phyloP scores from a whole-genome alignment of 495 filamentous ascomycete genomes.

The Hypomontagnella submonticulosa region DNA sequence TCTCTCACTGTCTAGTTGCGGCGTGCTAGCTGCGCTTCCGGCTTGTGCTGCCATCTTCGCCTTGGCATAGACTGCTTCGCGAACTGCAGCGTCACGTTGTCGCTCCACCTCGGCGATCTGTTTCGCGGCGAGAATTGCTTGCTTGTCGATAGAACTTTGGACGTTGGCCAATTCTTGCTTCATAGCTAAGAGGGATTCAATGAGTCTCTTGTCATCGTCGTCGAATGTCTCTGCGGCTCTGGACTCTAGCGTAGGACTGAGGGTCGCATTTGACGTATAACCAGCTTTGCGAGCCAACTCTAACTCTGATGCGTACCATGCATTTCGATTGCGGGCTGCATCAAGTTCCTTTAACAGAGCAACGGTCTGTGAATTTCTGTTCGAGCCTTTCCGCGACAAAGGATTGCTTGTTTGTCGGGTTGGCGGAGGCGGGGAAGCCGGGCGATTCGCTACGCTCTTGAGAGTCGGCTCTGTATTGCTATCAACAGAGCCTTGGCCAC shows the following conservation, averaged over 20 bases:
- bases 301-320: slow-evolving; percentile 96
- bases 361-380: slow-evolving; percentile 67
- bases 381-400: slow-evolving; percentile 59
- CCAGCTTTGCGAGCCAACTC: slow-evolving; percentile 89
- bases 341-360: slow-evolving; percentile 85
- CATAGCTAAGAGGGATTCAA: slow-evolving; percentile 94
- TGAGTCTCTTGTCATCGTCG: slow-evolving; percentile 89
- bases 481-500: slow-evolving; percentile 62
- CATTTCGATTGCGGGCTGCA: slow-evolving; percentile 81
- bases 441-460: slow-evolving; percentile 55
- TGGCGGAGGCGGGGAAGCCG: slow-evolving; percentile 64
- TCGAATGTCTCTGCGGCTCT: slow-evolving; percentile 78
- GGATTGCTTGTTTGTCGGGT: slow-evolving; percentile 63
- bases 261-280: slow-evolving; percentile 77
- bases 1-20: slow-evolving; percentile 73
- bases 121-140: slow-evolving; percentile 83
- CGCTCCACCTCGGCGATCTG: slow-evolving; percentile 92
- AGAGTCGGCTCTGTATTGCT: slow-evolving; percentile 59
- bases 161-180: slow-evolving; percentile 83
- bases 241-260: slow-evolving; percentile 80
- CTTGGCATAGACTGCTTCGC: slow-evolving; percentile 93
- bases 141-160: slow-evolving; percentile 85
- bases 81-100: slow-evolving; percentile 89
- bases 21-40: slow-evolving; percentile 72
- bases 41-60: slow-evolving; percentile 88